Evolutionary conservation across 108 stramenopile species (phyloP), one percentile per base, ranked within the genome.

Genomic region (Schizochytrium sp.): DNA sequence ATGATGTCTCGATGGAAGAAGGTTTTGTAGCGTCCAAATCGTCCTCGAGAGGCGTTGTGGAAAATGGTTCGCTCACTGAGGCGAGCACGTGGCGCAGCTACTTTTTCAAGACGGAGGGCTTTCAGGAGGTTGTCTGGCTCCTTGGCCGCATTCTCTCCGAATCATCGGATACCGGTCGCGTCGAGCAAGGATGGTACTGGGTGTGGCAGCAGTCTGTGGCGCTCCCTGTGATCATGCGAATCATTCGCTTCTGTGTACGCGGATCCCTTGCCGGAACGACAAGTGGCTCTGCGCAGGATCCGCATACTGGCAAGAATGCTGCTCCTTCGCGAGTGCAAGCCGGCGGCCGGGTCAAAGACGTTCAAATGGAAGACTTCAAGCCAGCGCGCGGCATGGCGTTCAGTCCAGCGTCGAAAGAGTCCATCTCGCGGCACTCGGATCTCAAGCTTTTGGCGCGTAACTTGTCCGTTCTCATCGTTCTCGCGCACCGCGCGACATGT

Each of bases 161-260:
- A 12, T 83, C 76, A 12, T 83, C 76, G 6, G 76, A 23, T 16
- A 47, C 76, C 51, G 8, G 23, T 23, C 10, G 41, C 41, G 63
- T 41, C 0, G 63, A 69, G 41, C 41, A 69, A 12, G 25, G 41
- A 14, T 83, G 76, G 76, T 83, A 45, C 51, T 83, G 76, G 76
- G 76, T 25, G 10, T 83, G 76, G 76, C 76, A 83, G 76, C 76
- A 83, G 76, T 25, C 48, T 6, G 23, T 83, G 6, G 76, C 76
- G 51, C 76, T 83, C 51, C 76, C 76, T 83, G 76, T 83, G 2
- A 4, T 83, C 6, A 53, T 83, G 76, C 76, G 76, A 55, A 83
- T 83, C 48, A 45, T 83, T 23, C 76, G 76, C 48, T 83, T 83
- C 28, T 83, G 76, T 23, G 76, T 83, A 5, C 45, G 76, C 2